Base-by-base conservation (phyloP, 805 yeast species). In the Kodamaea jinghongensis region DNA sequence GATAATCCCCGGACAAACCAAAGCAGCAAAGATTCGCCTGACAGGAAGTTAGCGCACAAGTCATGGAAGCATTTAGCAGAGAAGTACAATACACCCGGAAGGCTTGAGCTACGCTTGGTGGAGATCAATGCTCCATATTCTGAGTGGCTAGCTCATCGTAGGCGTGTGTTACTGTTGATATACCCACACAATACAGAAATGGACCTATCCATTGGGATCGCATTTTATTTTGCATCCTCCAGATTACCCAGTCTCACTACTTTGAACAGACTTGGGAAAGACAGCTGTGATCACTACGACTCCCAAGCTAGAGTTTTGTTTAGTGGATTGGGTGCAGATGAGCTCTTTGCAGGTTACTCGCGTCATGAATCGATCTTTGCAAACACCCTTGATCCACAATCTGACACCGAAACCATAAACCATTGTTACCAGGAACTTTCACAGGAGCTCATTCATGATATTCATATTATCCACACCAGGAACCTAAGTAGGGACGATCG, bases 271-370 rank as follows among this genome's bases (percentile, higher is more conserved):
- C 17, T 28, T 6, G 34, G 26, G 2, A n/a, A 12, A 6, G 28
- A 27, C 12, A 13, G 10, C 4, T 17, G 20, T 3, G 16, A 8
- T 4, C 41, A 47, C 6, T 83, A 81, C 50, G 46, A 54, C 2
- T 75, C 89, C 13, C 56, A 61, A 6, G 75, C 88, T 6, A 76
- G 79, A 48, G 96, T 93, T 0, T 59, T 93, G 6, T 67, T 93
- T 26, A 86, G 96, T 39, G 99, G 99, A 0, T 69, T 93, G 9
- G 99, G 99, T 1, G 99, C 99, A 0, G 99, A 93, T 63, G 99
- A 93, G 60, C 63, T 93, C 13, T 90, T 86, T 67, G 99, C 96
- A 0, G 99, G 99, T 0, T 93, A 93, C 58, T 86, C 95, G 15
- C 73, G 97, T 32, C 95, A 93, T 50, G 82, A 78, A 45, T 60